Percentiles rank a stretch among this genome's conserved stretches.
Conservation (phyloP, 139 green algal species). For the Haematococcus lacustris region DNA sequence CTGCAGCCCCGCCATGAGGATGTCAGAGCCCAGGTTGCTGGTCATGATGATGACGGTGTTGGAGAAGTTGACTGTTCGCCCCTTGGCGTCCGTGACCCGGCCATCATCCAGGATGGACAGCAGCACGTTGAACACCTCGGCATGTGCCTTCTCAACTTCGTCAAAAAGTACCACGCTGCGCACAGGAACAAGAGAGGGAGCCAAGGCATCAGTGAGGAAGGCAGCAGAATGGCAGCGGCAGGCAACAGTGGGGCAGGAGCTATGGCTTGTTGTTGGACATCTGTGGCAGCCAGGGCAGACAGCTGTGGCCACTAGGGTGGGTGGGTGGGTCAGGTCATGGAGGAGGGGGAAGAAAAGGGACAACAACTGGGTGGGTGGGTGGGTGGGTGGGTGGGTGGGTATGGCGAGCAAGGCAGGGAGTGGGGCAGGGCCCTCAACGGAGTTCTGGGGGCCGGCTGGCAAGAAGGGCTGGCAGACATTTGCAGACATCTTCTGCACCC, state of each 20-base stretch:
- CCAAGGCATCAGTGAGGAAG: background rate
- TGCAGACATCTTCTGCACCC: background rate
- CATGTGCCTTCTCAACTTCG: constrained; percentile 63
- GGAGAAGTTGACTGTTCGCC: constrained; percentile 83
- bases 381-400: no score
- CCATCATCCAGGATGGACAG: constrained; percentile 84
- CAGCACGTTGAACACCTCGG: constrained; percentile 81
- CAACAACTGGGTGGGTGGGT: no score
- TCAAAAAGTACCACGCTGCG: constrained; percentile 88
- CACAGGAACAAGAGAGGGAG: constrained; percentile 20
- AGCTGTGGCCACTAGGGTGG: background rate
- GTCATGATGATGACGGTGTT: constrained; percentile 97
- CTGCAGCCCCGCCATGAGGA: constrained; percentile 7
- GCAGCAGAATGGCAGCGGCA: background rate
- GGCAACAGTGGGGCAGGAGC: background rate
- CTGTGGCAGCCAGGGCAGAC: background rate
- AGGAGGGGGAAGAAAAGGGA: background rate
- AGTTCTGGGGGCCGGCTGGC: background rate
- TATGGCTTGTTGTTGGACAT: background rate
- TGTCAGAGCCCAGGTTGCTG: constrained; percentile 72
- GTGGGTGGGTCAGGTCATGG: background rate
- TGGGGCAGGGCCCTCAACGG: no score
- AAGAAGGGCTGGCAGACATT: background rate
- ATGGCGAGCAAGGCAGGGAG: no score
- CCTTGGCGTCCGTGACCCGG: constrained; percentile 51